Conservation (phyloP, 192 early-diverging fungal genomes). For the Coemansia asiatica region DNA sequence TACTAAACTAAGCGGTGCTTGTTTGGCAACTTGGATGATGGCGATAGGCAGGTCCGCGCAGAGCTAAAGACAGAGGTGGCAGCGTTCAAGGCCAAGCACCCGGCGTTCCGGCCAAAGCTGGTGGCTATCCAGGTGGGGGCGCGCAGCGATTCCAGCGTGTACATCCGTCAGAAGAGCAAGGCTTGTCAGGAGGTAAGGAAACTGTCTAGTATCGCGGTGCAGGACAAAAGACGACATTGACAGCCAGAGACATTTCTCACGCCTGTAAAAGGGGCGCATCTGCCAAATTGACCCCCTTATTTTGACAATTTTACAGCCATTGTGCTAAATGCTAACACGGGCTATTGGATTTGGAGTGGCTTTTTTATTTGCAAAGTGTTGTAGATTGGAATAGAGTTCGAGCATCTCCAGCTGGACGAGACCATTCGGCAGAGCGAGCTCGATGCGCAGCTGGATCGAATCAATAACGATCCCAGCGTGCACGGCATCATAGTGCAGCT, state of each 20-base stretch:
- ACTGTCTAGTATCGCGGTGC: too few relatives aligned
- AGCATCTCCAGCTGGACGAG: constrained; percentile 64
- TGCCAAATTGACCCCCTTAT: too few relatives aligned
- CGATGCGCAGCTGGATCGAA: constrained; percentile 60
- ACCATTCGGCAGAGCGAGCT: constrained; percentile 71
- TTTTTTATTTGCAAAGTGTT: background rate
- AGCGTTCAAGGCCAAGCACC: constrained; percentile 61
- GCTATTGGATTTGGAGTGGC: constrained; percentile 3
- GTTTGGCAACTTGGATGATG: background rate
- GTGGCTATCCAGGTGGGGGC: constrained; percentile 90
- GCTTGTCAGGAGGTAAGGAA: constrained; percentile 70
- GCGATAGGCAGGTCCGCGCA: constrained; percentile 56
- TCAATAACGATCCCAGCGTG: constrained; percentile 80
- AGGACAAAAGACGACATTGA: too few relatives aligned
- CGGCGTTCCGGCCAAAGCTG: constrained; percentile 78
- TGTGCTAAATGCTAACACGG: too few relatives aligned
- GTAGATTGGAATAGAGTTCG: constrained; percentile 77
- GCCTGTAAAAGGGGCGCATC: too few relatives aligned
- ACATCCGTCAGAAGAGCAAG: constrained; percentile 91
- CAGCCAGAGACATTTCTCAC: too few relatives aligned
- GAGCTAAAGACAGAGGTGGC: constrained; percentile 69
- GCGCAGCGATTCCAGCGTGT: constrained; percentile 91
- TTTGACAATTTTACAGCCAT: background rate
- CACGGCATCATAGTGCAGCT: constrained; percentile 97
- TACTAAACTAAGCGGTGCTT: background rate